Evolutionary conservation across 768 basidiomycete species (phyloP), one percentile per base, ranked within the genome.

Genomic region (Tylopilus plumbeoviolaceoides): DNA sequence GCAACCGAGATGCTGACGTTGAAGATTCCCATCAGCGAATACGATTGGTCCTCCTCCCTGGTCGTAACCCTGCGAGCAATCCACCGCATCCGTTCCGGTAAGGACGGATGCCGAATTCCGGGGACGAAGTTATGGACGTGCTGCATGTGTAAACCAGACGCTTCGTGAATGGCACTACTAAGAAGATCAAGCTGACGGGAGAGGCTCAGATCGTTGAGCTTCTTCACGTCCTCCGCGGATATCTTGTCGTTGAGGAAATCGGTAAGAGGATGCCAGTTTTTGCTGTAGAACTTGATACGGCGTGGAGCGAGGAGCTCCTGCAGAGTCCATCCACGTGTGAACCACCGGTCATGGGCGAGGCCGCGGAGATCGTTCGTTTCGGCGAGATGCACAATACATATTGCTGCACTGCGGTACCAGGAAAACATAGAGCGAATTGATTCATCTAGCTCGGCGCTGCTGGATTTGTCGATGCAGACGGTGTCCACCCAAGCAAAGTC

Each of bases 371-470:
- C 27, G 1, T 33, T 25, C 1, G 48, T 57, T 1, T 48, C 46
- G 2, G 40, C 41, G 7, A 64, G 53, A 48, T 64, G 46, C 3
- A 44, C 53, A 20, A 60, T 25, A 28, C 63, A 63, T 25, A 58
- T 47, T 8, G 50, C 41, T 2, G 63, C 39, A 7, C 55, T 23
- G 15, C 50, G 42, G 27, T 63, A 63, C 63, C 63, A 64, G 12
- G 33, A 11, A 39, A 59, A 62, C 62, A 63, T 63, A 0, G 62
- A 59, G 11, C 56, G 55, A 4, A 63, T 51, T 8, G 62, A 59
- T 23, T 63, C 60, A 20, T 59, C 53, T 10, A 61, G 45, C 36
- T 63, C 62, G 0, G 58, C 5, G 28, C 58, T 63, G 42, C 56
- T 63, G 20, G 31, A 30, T 21, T 54, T 61, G 43, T 61, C 53